Percentiles rank a stretch among this genome's conserved stretches.
These are phyloP conservation scores for Cyclotella sp. DNA, from an alignment of 108 stramenopile genomes.

Conservation along the genomic window DNA sequence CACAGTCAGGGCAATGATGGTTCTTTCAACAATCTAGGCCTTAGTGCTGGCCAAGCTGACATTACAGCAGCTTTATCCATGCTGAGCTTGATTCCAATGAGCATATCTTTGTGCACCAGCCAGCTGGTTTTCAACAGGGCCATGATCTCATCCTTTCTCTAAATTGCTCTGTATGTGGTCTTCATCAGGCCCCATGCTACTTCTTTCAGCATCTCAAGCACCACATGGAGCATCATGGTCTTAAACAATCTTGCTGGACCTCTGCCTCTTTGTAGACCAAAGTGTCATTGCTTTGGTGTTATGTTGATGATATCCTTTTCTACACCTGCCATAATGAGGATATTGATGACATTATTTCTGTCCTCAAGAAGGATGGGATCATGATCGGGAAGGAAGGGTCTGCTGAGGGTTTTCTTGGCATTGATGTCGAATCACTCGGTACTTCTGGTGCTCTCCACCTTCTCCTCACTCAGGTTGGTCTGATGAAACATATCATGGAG, in stretches of 20 bases:
- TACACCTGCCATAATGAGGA: too few relatives aligned
- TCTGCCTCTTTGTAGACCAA: conserved; percentile 44
- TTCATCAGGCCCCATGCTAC: too few relatives aligned
- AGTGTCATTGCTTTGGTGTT: conserved; percentile 39
- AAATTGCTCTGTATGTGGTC: too few relatives aligned
- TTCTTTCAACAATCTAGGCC: too few relatives aligned
- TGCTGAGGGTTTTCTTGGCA: conserved; percentile 43
- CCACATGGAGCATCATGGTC: conserved; percentile 15
- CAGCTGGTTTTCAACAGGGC: too few relatives aligned
- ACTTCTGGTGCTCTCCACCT: conserved; percentile 12
- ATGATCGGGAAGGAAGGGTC: neutral
- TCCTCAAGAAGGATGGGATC: neutral
- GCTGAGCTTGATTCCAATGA: conserved; percentile 7
- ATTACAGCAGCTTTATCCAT: conserved; percentile 24
- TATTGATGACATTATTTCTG: neutral
- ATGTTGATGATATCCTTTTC: too few relatives aligned
- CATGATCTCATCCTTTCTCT: neutral
- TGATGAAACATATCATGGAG: conserved; percentile 15
- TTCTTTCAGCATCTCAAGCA: too few relatives aligned
- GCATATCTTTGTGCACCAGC: conserved; percentile 1
- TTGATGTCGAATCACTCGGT: conserved; percentile 30
- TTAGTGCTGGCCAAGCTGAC: conserved; percentile 20
- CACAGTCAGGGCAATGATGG: neutral
- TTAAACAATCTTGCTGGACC: conserved; percentile 41
- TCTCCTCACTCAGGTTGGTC: conserved; percentile 43